phyloP scores from a whole-genome alignment of 805 yeast species.

The Grigorovia humatica region DNA sequence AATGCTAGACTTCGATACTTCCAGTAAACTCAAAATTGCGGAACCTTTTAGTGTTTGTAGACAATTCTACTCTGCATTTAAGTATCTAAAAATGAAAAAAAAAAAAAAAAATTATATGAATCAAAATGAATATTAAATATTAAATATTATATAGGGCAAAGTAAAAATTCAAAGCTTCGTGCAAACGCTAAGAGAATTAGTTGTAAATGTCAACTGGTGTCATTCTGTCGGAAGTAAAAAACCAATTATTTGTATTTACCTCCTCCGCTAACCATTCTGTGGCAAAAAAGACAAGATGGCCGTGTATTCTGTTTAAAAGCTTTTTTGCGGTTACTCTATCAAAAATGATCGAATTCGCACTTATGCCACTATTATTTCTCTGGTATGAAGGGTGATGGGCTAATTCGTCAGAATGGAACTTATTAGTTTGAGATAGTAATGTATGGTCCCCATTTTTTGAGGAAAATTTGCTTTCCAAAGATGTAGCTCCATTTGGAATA shows the following conservation, averaged over 20 bases:
- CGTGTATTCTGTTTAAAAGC: conserved; percentile 61
- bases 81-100: not conserved
- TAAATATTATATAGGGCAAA: not conserved
- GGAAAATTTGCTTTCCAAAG: not conserved
- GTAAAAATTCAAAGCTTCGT: not conserved
- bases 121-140: not conserved
- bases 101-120: not conserved
- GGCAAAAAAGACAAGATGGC: conserved; percentile 87
- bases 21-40: no score
- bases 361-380: conserved; percentile 13
- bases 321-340: conserved; percentile 72
- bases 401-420: not conserved
- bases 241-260: conserved; percentile 89
- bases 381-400: conserved; percentile 1
- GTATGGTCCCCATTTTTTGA: not conserved
- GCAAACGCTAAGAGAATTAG: conserved; percentile 18
- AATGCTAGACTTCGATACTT: no score
- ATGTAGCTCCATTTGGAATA: not conserved
- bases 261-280: conserved; percentile 83
- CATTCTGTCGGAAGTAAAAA: conserved; percentile 81
- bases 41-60: not conserved
- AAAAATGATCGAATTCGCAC: conserved; percentile 39
- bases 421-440: not conserved
- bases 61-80: no score
- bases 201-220: conserved; percentile 95